Conservation (phyloP, 257 asterid genomes). For the Solanum chmielewskii region DNA sequence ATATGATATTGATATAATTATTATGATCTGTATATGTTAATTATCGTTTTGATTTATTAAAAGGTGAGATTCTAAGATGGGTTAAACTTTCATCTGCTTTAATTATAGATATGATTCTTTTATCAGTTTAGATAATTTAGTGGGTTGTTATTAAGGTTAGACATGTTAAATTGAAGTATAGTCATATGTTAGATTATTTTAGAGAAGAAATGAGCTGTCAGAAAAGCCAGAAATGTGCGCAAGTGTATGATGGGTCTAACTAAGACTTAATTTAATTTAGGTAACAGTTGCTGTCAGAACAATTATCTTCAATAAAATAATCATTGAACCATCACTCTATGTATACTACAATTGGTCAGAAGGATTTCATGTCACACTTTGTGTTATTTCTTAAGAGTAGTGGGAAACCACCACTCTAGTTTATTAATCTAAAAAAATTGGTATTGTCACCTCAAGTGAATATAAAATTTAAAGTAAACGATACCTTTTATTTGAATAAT, state of each 20-base stretch:
- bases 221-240: not conserved
- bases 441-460: conserved; percentile 1
- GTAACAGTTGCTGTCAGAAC: not conserved
- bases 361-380: not conserved
- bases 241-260: not conserved
- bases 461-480: conserved; percentile 31
- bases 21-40: no score
- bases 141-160: not conserved
- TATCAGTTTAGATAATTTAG: not conserved
- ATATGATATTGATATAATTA: no score
- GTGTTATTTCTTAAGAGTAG: not conserved
- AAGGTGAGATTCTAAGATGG: no score
- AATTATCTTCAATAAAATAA: not conserved
- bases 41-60: no score
- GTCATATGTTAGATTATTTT: not conserved
- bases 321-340: not conserved
- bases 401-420: not conserved
- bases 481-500: conserved; percentile 1
- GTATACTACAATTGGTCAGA: not conserved
- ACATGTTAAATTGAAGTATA: not conserved
- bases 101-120: not conserved
- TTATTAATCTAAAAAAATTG: not conserved
- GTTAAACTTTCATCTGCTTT: not conserved
- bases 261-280: not conserved
- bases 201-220: not conserved